Evolutionary conservation across 2,329 filamentous ascomycete genomes (phyloP).

Genomic region (Phialemoniopsis sp.): DNA sequence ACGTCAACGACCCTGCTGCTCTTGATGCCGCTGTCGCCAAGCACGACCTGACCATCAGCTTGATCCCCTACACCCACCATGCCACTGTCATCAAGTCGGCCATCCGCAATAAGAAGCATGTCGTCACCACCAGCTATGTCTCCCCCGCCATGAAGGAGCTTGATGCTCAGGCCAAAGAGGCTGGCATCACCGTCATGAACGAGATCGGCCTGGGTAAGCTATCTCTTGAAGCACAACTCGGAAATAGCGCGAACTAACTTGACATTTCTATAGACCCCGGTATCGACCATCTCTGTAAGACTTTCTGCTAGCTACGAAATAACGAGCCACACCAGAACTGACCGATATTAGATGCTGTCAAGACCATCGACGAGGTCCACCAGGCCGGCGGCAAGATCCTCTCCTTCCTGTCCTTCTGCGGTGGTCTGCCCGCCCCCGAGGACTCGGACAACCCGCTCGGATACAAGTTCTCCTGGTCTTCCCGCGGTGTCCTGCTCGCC

Average conservation of each 20-base stretch:
- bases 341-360: constrained; percentile 65
- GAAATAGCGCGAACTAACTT: not conserved
- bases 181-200: constrained; percentile 96
- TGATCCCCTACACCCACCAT: constrained; percentile 93
- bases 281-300: constrained; percentile 59
- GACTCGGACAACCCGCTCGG: constrained; percentile 83
- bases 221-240: constrained; percentile 5
- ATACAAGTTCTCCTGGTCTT: constrained; percentile 84
- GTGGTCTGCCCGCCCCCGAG: constrained; percentile 70
- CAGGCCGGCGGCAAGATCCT: constrained; percentile 78
- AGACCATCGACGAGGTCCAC: constrained; percentile 88
- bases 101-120: constrained; percentile 90
- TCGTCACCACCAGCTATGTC: constrained; percentile 92
- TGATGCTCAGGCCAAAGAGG: constrained; percentile 76
- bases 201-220: constrained; percentile 68
- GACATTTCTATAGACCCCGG: constrained; percentile 51
- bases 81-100: constrained; percentile 87
- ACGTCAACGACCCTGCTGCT: constrained; percentile 72
- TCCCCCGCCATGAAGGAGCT: constrained; percentile 90
- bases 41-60: constrained; percentile 71
- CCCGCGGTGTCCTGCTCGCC: constrained; percentile 82
- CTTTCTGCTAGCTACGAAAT: not conserved
- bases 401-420: constrained; percentile 80
- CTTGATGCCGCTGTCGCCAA: constrained; percentile 79
- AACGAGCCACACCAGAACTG: constrained; percentile 21